Percentiles rank a stretch among this genome's conserved stretches.
These are phyloP conservation scores for Vigna nakashimae DNA, from an alignment of 306 rosid genomes.

Conservation along the genomic window DNA sequence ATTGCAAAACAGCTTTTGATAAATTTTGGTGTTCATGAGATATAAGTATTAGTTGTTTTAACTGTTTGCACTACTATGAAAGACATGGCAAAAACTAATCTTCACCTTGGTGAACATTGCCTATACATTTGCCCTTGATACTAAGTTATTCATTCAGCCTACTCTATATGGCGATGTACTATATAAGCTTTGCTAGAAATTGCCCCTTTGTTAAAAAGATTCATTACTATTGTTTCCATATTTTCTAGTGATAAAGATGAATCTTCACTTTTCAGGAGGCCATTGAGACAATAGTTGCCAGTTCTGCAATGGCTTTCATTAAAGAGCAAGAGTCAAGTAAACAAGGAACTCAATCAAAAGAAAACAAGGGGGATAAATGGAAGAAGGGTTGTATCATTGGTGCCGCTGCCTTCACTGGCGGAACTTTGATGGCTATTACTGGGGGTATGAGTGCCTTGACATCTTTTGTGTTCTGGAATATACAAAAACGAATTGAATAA, in stretches of 20 bases:
- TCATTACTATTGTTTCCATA: constrained; percentile 16
- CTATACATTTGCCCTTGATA: constrained; percentile 23
- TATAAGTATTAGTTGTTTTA: background rate
- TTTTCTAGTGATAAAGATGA: constrained; percentile 42
- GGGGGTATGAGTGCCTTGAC: constrained; percentile 72
- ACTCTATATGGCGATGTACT: constrained; percentile 2
- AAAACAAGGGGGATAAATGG: constrained; percentile 80
- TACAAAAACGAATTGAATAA: constrained; percentile 3
- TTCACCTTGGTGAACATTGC: constrained; percentile 29
- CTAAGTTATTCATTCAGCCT: constrained; percentile 35
- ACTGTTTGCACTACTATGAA: background rate
- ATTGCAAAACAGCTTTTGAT: constrained; percentile 21
- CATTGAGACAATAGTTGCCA: constrained; percentile 86
- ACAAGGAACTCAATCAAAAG: constrained; percentile 61
- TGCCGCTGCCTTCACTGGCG: constrained; percentile 96
- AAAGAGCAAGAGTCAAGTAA: constrained; percentile 61
- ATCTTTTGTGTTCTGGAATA: constrained; percentile 34
- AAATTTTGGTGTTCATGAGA: constrained; percentile 32
- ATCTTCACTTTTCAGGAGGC: constrained; percentile 74
- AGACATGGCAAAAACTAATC: constrained; percentile 27
- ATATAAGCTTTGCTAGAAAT: constrained; percentile 11
- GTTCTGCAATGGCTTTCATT: constrained; percentile 86
- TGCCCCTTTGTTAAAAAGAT: constrained; percentile 3
- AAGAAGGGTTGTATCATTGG: constrained; percentile 94
- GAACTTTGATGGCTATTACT: constrained; percentile 88